phyloP scores from a whole-genome alignment of 192 early-diverging fungal species.

The Glomus cerebriforme region DNA sequence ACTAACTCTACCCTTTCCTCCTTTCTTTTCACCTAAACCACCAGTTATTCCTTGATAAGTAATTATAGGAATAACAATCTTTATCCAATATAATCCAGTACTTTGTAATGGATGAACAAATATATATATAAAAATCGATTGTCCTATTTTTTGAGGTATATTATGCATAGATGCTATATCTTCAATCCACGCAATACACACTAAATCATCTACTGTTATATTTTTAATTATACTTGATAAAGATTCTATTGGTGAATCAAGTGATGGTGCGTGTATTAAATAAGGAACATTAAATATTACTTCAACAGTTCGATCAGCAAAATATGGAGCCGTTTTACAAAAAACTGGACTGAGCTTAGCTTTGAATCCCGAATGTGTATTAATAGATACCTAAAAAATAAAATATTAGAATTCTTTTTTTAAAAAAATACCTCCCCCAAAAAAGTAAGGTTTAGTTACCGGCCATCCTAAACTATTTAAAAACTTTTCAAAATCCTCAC shows the following conservation, averaged over 20 bases:
- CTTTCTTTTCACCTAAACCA: conserved; percentile 5
- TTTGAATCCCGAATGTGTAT: conserved; percentile 64
- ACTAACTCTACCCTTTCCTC: conserved; percentile 25
- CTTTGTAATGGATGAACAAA: conserved; percentile 69
- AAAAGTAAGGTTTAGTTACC: conserved; percentile 37
- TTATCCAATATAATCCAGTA: conserved; percentile 69
- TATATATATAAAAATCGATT: conserved; percentile 53
- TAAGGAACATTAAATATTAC: conserved; percentile 76
- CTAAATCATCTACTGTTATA: conserved; percentile 58
- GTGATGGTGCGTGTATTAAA: conserved; percentile 41
- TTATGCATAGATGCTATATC: conserved; percentile 52
- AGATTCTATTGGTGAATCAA: conserved; percentile 37
- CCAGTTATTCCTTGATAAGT: neutral
- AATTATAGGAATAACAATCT: conserved; percentile 51
- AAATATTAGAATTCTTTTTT: no score
- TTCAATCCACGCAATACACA: conserved; percentile 75
- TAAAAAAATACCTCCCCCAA: no score
- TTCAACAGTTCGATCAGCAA: conserved; percentile 64
- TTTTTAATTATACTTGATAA: conserved; percentile 47
- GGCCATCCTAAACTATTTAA: conserved; percentile 74
- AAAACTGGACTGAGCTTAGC: conserved; percentile 54
- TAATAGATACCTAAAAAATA: conserved; percentile 48
- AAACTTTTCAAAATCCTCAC: conserved; percentile 68
- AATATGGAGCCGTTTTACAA: conserved; percentile 71
- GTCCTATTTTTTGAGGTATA: conserved; percentile 45